These are phyloP conservation scores for Coemansia sp. DNA, from an alignment of 192 early-diverging fungal genomes.

Conservation along the genomic window DNA sequence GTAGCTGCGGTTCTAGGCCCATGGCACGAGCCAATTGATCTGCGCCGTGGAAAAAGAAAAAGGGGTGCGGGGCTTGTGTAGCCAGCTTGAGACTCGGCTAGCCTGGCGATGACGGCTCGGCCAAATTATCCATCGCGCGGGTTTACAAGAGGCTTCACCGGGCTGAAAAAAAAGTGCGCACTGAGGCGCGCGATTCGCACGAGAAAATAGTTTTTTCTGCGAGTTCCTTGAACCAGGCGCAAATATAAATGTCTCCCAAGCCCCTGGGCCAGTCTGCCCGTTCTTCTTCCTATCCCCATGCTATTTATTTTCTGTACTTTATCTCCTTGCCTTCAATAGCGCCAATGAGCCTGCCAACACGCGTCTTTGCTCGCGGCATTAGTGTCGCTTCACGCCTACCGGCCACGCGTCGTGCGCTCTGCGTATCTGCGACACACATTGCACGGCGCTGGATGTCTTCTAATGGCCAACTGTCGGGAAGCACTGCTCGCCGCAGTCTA, in stretches of 20 bases:
- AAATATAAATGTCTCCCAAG: neutral
- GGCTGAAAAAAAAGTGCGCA: neutral
- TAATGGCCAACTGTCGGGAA: neutral
- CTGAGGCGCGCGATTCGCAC: neutral
- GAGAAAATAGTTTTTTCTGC: neutral
- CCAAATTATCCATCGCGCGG: neutral
- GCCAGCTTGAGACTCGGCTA: neutral
- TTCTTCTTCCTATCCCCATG: neutral
- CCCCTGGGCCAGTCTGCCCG: neutral
- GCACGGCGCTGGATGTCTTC: neutral
- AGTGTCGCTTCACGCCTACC: constrained; percentile 8
- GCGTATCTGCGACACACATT: neutral
- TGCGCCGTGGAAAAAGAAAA: neutral
- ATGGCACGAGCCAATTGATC: neutral
- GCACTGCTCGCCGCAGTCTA: constrained; percentile 8
- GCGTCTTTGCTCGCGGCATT: constrained; percentile 22
- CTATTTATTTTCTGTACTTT: neutral
- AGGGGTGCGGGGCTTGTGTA: neutral
- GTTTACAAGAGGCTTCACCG: neutral
- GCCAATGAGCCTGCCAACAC: constrained; percentile 28
- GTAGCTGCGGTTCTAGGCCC: neutral
- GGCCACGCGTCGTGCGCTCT: neutral
- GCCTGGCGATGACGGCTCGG: neutral
- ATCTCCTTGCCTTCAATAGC: neutral
- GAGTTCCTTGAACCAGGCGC: neutral